A percentile compares a stretch with the other conserved stretches of the same genome.
Conservation (phyloP, 2,329 filamentous ascomycete genomes). For the Gnomoniopsis smithogilvyi region DNA sequence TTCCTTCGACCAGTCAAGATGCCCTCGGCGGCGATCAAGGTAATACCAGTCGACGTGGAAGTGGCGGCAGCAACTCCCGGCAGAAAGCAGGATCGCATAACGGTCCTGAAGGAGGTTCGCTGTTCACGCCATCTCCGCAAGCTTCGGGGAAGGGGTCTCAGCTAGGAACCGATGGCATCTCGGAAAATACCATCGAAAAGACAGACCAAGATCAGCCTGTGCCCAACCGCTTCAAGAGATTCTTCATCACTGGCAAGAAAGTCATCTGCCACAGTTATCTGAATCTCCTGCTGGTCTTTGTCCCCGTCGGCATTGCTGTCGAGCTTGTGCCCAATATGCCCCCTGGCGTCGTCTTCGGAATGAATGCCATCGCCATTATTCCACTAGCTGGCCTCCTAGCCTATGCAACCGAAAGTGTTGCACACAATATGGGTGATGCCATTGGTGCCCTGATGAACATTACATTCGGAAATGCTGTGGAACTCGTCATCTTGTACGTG, state of each 20-base stretch:
- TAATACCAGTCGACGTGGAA: background rate
- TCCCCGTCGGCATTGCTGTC: conserved; percentile 64
- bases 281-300: conserved; percentile 65
- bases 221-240: conserved; percentile 30
- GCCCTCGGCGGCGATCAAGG: conserved; percentile 7
- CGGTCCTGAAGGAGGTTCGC: conserved; percentile 25
- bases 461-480: conserved; percentile 60
- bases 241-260: conserved; percentile 51
- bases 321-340: conserved; percentile 34
- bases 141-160: conserved; percentile 55
- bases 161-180: conserved; percentile 36
- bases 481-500: conserved; percentile 52
- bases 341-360: conserved; percentile 51
- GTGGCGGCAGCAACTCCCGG: conserved; percentile 22
- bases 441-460: conserved; percentile 59
- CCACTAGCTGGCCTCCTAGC: conserved; percentile 56
- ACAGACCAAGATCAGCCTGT: conserved; percentile 24
- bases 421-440: conserved; percentile 53
- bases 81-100: conserved; percentile 19
- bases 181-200: conserved; percentile 11
- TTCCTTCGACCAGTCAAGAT: conserved; percentile 5
- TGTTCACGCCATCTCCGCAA: conserved; percentile 45
- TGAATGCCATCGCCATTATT: conserved; percentile 60
- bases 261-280: conserved; percentile 68
- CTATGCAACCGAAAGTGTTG: conserved; percentile 58